A percentile compares a stretch with the other conserved stretches of the same genome.
phyloP scores from a whole-genome alignment of 2,329 filamentous ascomycete species.

The Beauveria sp. region DNA sequence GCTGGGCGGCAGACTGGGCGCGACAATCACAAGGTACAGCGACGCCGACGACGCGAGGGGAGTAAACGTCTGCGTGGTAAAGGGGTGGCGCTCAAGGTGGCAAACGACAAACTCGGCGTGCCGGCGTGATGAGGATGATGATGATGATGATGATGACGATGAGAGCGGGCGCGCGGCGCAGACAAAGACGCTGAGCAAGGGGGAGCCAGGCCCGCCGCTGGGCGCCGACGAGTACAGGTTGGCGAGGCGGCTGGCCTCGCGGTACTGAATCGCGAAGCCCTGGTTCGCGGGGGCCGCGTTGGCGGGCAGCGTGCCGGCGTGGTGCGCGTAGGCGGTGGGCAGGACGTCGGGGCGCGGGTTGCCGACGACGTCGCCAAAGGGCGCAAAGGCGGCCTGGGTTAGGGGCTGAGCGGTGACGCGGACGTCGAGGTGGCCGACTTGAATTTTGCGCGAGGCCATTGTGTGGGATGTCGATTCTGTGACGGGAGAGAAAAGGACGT shows the following conservation, averaged over 20 bases:
- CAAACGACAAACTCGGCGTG: conserved; percentile 46
- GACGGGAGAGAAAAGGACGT: neutral
- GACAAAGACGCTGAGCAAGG: conserved; percentile 83
- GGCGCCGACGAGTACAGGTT: conserved; percentile 64
- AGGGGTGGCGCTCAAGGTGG: conserved; percentile 86
- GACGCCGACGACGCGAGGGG: conserved; percentile 53
- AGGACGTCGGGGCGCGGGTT: conserved; percentile 57
- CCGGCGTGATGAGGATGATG: neutral
- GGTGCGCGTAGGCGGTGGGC: conserved; percentile 38
- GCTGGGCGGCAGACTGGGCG: conserved; percentile 57
- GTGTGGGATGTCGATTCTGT: neutral
- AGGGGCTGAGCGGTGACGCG: conserved; percentile 56
- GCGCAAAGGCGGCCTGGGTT: conserved; percentile 59
- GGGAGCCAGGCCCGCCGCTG: conserved; percentile 40
- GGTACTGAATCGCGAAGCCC: conserved; percentile 80
- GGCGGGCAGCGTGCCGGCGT: conserved; percentile 30
- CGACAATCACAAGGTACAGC: conserved; percentile 79
- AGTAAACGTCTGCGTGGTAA: conserved; percentile 87
- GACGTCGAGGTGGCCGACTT: conserved; percentile 16
- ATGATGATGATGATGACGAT: neutral
- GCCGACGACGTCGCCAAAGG: conserved; percentile 76
- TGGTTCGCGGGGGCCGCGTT: conserved; percentile 66
- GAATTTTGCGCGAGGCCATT: conserved; percentile 8
- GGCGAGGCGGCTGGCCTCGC: conserved; percentile 64
- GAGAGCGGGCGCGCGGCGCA: conserved; percentile 43